phyloP scores from a whole-genome alignment of 345 rosid species.

The Moricandia arvensis region DNA sequence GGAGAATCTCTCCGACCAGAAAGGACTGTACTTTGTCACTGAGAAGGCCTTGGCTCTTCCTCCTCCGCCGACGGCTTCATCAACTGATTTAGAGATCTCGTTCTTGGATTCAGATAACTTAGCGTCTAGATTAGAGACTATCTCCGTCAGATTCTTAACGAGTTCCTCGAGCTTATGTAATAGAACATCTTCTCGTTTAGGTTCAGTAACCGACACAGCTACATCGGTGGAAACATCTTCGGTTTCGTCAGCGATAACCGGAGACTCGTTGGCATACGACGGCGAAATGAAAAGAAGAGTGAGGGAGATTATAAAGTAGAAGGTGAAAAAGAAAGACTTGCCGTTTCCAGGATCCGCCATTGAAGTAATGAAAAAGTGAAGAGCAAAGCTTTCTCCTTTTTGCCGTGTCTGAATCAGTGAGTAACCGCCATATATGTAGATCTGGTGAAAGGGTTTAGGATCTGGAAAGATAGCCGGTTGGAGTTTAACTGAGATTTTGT shows the following conservation, averaged over 20 bases:
- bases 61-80: conserved; percentile 5
- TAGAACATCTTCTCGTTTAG: conserved; percentile 33
- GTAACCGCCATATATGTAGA: conserved; percentile 33
- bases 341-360: conserved; percentile 59
- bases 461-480: conserved; percentile 28
- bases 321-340: conserved; percentile 52
- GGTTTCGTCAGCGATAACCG: conserved; percentile 27
- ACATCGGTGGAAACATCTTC: conserved; percentile 24
- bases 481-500: conserved; percentile 26
- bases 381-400: background rate
- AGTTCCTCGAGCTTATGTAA: conserved; percentile 65
- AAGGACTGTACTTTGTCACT: conserved; percentile 63
- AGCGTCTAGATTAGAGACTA: conserved; percentile 62
- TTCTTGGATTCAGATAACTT: conserved; percentile 42
- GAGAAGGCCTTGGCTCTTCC: conserved; percentile 46
- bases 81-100: conserved; percentile 14
- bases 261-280: conserved; percentile 33
- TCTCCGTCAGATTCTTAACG: conserved; percentile 60
- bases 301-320: conserved; percentile 5
- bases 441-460: conserved; percentile 28
- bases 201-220: conserved; percentile 22
- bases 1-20: conserved; percentile 88
- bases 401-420: conserved; percentile 31
- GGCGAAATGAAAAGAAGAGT: conserved; percentile 41
- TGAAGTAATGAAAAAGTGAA: conserved; percentile 3